phyloP scores from a whole-genome alignment of 306 rosid species.

The Hylodesmum podocarpum region DNA sequence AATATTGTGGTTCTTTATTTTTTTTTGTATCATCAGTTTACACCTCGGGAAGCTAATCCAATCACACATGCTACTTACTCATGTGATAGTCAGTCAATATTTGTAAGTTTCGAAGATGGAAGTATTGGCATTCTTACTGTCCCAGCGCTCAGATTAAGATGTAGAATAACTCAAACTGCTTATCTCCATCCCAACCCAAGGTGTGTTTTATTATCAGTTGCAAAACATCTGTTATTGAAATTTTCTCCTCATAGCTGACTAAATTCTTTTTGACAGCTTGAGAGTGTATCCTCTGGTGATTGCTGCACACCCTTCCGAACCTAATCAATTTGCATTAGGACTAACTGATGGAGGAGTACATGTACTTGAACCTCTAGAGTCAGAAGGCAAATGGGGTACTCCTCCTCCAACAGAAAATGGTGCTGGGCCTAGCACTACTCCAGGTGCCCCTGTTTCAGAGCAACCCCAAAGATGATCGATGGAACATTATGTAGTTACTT shows the following conservation, averaged over 20 bases:
- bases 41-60: slow-evolving; percentile 76
- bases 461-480: slow-evolving; percentile 72
- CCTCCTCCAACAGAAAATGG: slow-evolving; percentile 90
- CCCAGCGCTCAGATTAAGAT: slow-evolving; percentile 76
- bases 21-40: slow-evolving; percentile 49
- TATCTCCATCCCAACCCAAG: slow-evolving; percentile 88
- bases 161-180: slow-evolving; percentile 78
- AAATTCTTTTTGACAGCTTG: slow-evolving; percentile 50
- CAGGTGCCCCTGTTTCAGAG: slow-evolving; percentile 67
- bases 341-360: slow-evolving; percentile 91
- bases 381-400: slow-evolving; percentile 97
- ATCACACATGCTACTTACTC: slow-evolving; percentile 96
- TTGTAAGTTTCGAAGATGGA: slow-evolving; percentile 94
- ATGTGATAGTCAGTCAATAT: slow-evolving; percentile 87
- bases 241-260: neutral
- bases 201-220: slow-evolving; percentile 39
- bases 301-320: slow-evolving; percentile 95
- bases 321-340: slow-evolving; percentile 94
- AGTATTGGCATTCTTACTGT: slow-evolving; percentile 85
- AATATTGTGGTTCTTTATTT: slow-evolving; percentile 15
- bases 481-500: slow-evolving; percentile 30
- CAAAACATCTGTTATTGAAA: slow-evolving; percentile 4
- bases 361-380: slow-evolving; percentile 87
- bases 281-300: slow-evolving; percentile 80
- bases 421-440: slow-evolving; percentile 76